Evolutionary conservation across 1,284 basidiomycete species (phyloP).

Genomic region (Meira nashicola): DNA sequence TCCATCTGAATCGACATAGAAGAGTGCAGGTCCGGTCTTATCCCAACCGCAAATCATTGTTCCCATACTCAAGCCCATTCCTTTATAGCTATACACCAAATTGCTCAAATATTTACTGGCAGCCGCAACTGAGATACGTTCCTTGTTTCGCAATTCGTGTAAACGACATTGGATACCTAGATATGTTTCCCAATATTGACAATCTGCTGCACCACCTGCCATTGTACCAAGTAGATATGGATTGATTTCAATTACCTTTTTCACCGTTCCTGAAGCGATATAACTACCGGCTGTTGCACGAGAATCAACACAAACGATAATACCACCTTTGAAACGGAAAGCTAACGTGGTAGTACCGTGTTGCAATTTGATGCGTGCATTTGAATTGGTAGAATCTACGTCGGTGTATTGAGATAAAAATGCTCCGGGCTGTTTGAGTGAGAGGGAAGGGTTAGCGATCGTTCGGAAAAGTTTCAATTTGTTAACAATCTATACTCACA

Average conservation of each 20-base stretch:
- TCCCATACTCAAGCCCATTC: slow-evolving; percentile 98
- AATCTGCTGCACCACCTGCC: slow-evolving; percentile 93
- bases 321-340: slow-evolving; percentile 92
- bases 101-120: slow-evolving; percentile 97
- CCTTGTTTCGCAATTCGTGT: slow-evolving; percentile 93
- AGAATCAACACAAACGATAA: slow-evolving; percentile 96
- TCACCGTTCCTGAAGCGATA: slow-evolving; percentile 64
- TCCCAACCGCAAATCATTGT: slow-evolving; percentile 99
- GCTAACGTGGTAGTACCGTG: slow-evolving; percentile 98
- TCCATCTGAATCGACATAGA: slow-evolving; percentile 97
- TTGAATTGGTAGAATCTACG: slow-evolving; percentile 49
- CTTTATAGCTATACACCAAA: slow-evolving; percentile 96
- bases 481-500: slow-evolving; percentile 11
- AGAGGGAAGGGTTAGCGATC: background rate
- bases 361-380: slow-evolving; percentile 79
- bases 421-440: slow-evolving; percentile 27
- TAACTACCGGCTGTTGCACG: slow-evolving; percentile 95
- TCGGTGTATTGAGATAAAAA: slow-evolving; percentile 52
- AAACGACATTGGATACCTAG: slow-evolving; percentile 95
- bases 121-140: slow-evolving; percentile 96
- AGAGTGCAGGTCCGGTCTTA: slow-evolving; percentile 95
- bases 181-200: slow-evolving; percentile 97
- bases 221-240: slow-evolving; percentile 96
- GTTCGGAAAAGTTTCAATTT: background rate
- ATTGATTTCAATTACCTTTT: slow-evolving; percentile 92